Evolutionary conservation across 768 basidiomycete genomes (phyloP).

Genomic region (Hirschioporus abietinus): DNA sequence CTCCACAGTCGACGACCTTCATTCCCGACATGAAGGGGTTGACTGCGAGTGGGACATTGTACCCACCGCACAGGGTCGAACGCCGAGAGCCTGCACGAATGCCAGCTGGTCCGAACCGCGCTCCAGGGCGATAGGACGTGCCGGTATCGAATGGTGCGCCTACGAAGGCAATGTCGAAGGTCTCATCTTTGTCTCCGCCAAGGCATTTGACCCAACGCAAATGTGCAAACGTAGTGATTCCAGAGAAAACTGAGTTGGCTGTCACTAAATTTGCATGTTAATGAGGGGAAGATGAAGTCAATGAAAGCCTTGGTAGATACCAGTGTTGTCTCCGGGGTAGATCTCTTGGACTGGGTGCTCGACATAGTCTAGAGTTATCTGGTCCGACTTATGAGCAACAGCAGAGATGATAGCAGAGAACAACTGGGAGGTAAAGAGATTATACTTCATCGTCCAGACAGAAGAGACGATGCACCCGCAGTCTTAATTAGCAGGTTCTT

Average conservation of each 20-base stretch:
- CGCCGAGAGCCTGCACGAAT: slow-evolving; percentile 77
- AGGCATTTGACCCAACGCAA: slow-evolving; percentile 83
- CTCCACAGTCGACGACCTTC: slow-evolving; percentile 71
- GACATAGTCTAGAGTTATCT: slow-evolving; percentile 63
- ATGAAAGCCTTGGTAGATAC: slow-evolving; percentile 25
- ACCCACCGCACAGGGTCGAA: slow-evolving; percentile 69
- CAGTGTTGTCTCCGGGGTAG: slow-evolving; percentile 55
- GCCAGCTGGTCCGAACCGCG: slow-evolving; percentile 80
- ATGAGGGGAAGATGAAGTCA: slow-evolving; percentile 1
- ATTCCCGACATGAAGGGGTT: slow-evolving; percentile 70
- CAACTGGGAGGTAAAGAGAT: slow-evolving; percentile 20
- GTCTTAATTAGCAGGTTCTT: too few species aligned
- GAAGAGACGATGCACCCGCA: too few species aligned
- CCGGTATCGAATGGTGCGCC: slow-evolving; percentile 76
- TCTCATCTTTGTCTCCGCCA: slow-evolving; percentile 46
- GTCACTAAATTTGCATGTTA: slow-evolving; percentile 40
- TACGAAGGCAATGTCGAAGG: slow-evolving; percentile 79
- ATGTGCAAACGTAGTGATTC: slow-evolving; percentile 83
- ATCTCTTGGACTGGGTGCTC: slow-evolving; percentile 57
- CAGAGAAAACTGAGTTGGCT: slow-evolving; percentile 75
- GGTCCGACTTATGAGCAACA: slow-evolving; percentile 34
- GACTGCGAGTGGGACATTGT: slow-evolving; percentile 67
- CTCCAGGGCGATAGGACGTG: slow-evolving; percentile 77
- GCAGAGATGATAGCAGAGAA: slow-evolving; percentile 20
- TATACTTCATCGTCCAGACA: background rate